Evolutionary conservation across 108 stramenopile genomes (phyloP).

Genomic region (Cyclotella baltica): DNA sequence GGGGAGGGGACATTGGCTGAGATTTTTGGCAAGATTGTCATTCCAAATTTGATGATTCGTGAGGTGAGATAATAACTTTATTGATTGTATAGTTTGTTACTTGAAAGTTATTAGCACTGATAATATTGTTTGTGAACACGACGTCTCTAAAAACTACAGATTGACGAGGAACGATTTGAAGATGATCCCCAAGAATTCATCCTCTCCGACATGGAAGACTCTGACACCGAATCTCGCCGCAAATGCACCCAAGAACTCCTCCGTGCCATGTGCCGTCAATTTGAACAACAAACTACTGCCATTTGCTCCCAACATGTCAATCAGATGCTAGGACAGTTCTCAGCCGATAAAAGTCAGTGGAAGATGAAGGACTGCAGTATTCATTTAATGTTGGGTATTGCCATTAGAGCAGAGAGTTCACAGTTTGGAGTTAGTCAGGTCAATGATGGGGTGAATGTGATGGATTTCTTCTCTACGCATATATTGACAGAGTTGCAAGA

Average conservation of each 20-base stretch:
- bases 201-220: constrained; percentile 95
- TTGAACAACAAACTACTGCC: constrained; percentile 82
- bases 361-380: constrained; percentile 95
- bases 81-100: neutral
- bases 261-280: constrained; percentile 93
- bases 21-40: constrained; percentile 92
- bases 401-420: constrained; percentile 84
- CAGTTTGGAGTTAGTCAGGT: constrained; percentile 87
- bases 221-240: constrained; percentile 93
- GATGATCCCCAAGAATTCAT: constrained; percentile 97
- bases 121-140: neutral
- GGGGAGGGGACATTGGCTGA: constrained; percentile 82
- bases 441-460: constrained; percentile 84
- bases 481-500: constrained; percentile 92
- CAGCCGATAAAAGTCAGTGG: constrained; percentile 76
- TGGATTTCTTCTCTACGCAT: constrained; percentile 88
- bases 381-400: constrained; percentile 93
- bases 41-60: constrained; percentile 94
- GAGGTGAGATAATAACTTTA: constrained; percentile 50
- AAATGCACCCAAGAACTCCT: constrained; percentile 93
- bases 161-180: constrained; percentile 94
- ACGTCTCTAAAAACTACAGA: constrained; percentile 3
- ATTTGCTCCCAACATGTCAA: constrained; percentile 87
- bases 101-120: neutral
- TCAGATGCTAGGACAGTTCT: constrained; percentile 84